Base-by-base conservation (phyloP, 192 early-diverging fungal species). In the Umbelopsis vinacea region DNA sequence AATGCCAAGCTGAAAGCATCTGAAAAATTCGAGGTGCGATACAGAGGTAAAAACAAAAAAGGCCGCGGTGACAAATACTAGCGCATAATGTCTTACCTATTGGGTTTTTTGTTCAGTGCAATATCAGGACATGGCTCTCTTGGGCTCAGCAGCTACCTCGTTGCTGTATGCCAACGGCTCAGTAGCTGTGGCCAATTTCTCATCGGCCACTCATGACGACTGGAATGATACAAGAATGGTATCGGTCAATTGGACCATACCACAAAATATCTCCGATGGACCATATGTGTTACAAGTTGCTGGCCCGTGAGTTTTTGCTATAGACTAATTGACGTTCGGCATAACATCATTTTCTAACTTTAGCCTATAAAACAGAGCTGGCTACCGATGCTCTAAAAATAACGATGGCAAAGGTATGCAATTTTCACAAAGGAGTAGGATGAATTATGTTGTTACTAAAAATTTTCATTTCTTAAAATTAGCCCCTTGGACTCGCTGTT, bases 401-500 rank as follows among this genome's bases (percentile, higher is more conserved):
- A 52, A 52, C 12, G 29, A 70, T 54, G 69, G 69, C 6, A 45
- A 53, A 52, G 69, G 69, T 70, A 70, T 52, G 29, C 29, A 68
- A 46, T 48, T 15, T 10, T 26, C 4, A 50, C 5, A 1, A 15
- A 50, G 48, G 48, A 50, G 48, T 50, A 17, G 15, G 15, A n/a
- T 50, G 48, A 50, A n/a, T n/a, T 2, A 21, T 17, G 15, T 3
- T 50, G n/a, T 40, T 43, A 43, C 40, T 43, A 12, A 43, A 43
- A 40, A 21, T 35, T 38, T n/a, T n/a, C 52, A 52, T 54, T 48
- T 40, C 17, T 5, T 40, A 21, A 14, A 19, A 52, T 19, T 52
- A 70, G 69, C 69, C 47, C 69, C 69, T 40, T 70, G 47, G 46
- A 46, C 17, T 3, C 47, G 52, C 69, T 70, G 69, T 19, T 52